A percentile compares a stretch with the other conserved stretches of the same genome.
These are phyloP conservation scores for Dendrothele bispora DNA, from an alignment of 768 basidiomycete genomes.

Conservation along the genomic window DNA sequence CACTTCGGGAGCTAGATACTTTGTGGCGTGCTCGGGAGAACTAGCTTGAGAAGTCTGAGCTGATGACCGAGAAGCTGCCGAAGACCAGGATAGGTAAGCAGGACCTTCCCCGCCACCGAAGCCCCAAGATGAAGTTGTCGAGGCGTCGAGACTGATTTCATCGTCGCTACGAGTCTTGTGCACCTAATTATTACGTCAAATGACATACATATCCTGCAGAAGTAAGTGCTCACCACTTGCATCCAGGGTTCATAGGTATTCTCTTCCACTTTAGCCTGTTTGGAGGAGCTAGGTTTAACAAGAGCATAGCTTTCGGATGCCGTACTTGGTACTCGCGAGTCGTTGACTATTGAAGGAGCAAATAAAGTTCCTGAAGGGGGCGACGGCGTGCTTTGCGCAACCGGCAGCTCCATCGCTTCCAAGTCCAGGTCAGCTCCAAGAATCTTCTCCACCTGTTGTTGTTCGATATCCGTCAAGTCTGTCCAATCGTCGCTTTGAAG, in stretches of 20 bases:
- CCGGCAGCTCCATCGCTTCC: slow-evolving; percentile 12
- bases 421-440: slow-evolving; percentile 37
- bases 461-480: slow-evolving; percentile 38
- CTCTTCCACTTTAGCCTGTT: slow-evolving; percentile 33
- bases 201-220: slow-evolving; percentile 13
- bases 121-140: slow-evolving; percentile 16
- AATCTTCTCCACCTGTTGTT: slow-evolving; percentile 27
- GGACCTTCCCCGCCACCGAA: slow-evolving; percentile 9
- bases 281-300: slow-evolving; percentile 38
- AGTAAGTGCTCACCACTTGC: background rate
- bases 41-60: slow-evolving; percentile 22
- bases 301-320: slow-evolving; percentile 40
- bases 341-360: background rate
- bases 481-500: slow-evolving; percentile 45
- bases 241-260: slow-evolving; percentile 23
- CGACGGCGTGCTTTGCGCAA: slow-evolving; percentile 10
- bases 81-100: slow-evolving; percentile 14
- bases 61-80: slow-evolving; percentile 18
- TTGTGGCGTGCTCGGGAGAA: slow-evolving; percentile 19
- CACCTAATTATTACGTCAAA: background rate
- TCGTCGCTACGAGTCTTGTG: background rate
- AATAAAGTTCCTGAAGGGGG: slow-evolving; percentile 8
- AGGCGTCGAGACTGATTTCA: slow-evolving; percentile 18
- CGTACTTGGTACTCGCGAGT: slow-evolving; percentile 27
- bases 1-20: slow-evolving; percentile 20